Base-by-base conservation (phyloP, 441 rosid genomes). In the Iberis amara region DNA sequence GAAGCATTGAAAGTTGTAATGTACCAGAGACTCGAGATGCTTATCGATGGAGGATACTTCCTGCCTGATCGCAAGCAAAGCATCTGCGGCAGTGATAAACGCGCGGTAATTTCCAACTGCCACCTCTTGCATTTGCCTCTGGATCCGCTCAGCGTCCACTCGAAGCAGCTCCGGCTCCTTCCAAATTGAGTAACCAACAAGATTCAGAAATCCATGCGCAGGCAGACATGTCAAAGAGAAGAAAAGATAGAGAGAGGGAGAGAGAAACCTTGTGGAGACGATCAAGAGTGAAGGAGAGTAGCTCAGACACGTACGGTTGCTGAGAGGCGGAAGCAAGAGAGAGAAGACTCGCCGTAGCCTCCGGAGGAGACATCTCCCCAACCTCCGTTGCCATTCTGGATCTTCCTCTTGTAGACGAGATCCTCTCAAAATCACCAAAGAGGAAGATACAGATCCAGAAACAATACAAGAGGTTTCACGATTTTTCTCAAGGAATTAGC, bases 101-200 rank as follows among this genome's bases (percentile, higher is more conserved):
- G 96, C 81, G 28, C 95, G 84, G 79, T 88, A 88, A 58, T 88
- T 83, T n/a, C 83, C 91, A 52, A 91, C 94, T 2, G 98, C 95
- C 28, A 91, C 95, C 66, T 88, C 98, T 73, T 85, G 96, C 96
- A 83, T 91, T 73, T 91, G 95, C 81, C 87, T 82, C 77, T 83
- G 96, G 47, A 85, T 82, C 61, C 95, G 68, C 86, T 91, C 94
- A 7, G 86, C 94, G 57, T 91, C 96, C 31, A 85, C 96, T 28
- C 94, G 86, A 38, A 91, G 86, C 36, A 85, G 78, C 79, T 91
- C 94, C 40, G 98, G 96, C 54, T 91, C 96, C 95, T 87, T 62
- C 7, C 42, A 12, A 61, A 52, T 4, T 8, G 48, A 55, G 28
- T 37, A 40, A 6, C 18, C 56, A 1, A 47, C 37, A 9, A 35